These are phyloP conservation scores for Psilocybe azurescens DNA, from an alignment of 768 basidiomycete genomes.

Conservation along the genomic window DNA sequence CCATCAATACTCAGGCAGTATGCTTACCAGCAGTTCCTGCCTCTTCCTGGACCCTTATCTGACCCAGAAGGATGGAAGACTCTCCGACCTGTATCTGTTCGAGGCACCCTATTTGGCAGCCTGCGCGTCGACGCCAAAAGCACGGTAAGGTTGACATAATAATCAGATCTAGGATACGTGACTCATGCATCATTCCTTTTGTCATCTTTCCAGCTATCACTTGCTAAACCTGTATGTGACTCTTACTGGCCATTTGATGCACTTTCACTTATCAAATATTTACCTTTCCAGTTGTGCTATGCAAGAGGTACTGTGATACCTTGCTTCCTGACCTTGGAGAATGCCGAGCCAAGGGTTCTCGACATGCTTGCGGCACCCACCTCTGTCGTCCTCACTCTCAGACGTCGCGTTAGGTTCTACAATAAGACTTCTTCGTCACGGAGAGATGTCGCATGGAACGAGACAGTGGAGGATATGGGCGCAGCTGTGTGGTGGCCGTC, in stretches of 20 bases:
- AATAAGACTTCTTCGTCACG: slow-evolving; percentile 40
- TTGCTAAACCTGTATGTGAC: slow-evolving; percentile 50
- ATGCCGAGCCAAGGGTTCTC: slow-evolving; percentile 41
- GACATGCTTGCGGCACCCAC: slow-evolving; percentile 48
- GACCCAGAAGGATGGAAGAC: slow-evolving; percentile 61
- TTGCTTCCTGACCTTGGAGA: slow-evolving; percentile 47
- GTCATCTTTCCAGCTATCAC: slow-evolving; percentile 39
- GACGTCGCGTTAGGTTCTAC: slow-evolving; percentile 48
- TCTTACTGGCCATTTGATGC: background rate
- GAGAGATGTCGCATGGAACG: slow-evolving; percentile 49
- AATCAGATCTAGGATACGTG: background rate
- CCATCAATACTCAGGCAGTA: slow-evolving; percentile 53
- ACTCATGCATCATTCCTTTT: background rate
- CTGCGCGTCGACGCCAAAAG: slow-evolving; percentile 45
- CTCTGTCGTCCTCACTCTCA: slow-evolving; percentile 42
- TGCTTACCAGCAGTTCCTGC: slow-evolving; percentile 49
- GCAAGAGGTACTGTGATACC: slow-evolving; percentile 56
- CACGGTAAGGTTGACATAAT: slow-evolving; percentile 37
- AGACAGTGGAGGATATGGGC: slow-evolving; percentile 47
- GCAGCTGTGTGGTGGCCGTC: slow-evolving; percentile 56
- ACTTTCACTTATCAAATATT: slow-evolving; percentile 14
- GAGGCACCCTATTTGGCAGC: slow-evolving; percentile 45
- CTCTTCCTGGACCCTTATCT: slow-evolving; percentile 49
- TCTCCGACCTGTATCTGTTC: slow-evolving; percentile 43
- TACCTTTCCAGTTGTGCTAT: slow-evolving; percentile 43